phyloP scores from a whole-genome alignment of 2,329 filamentous ascomycete genomes.

The Bipolaris sorokiniana region DNA sequence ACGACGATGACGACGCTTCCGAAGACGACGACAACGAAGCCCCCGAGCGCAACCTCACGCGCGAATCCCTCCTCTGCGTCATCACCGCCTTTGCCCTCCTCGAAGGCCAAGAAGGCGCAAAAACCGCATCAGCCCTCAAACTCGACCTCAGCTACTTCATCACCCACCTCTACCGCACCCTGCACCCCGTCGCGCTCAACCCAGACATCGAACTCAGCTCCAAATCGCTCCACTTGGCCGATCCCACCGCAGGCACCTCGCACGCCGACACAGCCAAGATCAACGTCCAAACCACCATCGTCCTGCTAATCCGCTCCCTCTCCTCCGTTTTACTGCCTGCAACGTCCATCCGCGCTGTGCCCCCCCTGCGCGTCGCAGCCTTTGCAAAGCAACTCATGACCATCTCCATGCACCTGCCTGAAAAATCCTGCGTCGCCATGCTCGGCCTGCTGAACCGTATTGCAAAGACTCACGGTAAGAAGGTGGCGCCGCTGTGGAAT shows the following conservation, averaged over 20 bases:
- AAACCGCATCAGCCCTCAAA: conserved; percentile 78
- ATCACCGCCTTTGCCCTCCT: conserved; percentile 97
- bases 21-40: conserved; percentile 57
- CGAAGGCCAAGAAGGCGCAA: conserved; percentile 89
- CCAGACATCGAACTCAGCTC: conserved; percentile 83
- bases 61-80: conserved; percentile 90
- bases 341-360: conserved; percentile 74
- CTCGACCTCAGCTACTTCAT: conserved; percentile 96
- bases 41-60: conserved; percentile 70
- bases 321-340: conserved; percentile 79
- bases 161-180: conserved; percentile 85
- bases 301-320: conserved; percentile 86
- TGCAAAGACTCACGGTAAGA: conserved; percentile 79
- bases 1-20: conserved; percentile 54
- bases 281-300: conserved; percentile 93
- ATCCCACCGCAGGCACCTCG: conserved; percentile 61
- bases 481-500: conserved; percentile 86
- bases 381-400: conserved; percentile 93
- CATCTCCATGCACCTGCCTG: conserved; percentile 80
- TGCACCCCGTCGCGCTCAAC: conserved; percentile 79
- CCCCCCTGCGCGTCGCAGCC: conserved; percentile 83
- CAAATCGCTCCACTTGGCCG: conserved; percentile 73
- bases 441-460: conserved; percentile 79
- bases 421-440: conserved; percentile 84
- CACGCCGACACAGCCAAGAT: conserved; percentile 69